These are phyloP conservation scores for Zoysia japonica DNA, from an alignment of 176 grass and related monocot species.

Conservation along the genomic window DNA sequence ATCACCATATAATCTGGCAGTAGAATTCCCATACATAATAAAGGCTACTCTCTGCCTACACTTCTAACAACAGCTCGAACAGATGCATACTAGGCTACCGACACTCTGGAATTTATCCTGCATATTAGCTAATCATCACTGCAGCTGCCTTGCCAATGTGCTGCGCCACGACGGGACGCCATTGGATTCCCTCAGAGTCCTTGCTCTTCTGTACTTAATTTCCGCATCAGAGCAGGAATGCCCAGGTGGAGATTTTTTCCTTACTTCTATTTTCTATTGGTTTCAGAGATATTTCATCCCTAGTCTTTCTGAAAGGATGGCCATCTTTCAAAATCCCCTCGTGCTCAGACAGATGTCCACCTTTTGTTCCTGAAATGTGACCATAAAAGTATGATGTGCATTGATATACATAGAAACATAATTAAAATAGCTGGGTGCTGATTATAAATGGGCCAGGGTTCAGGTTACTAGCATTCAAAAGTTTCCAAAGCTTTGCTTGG, in stretches of 20 bases:
- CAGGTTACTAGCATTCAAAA: not conserved
- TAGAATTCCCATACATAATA: constrained; percentile 43
- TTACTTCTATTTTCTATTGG: constrained; percentile 41
- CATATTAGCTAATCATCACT: constrained; percentile 48
- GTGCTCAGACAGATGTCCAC: constrained; percentile 35
- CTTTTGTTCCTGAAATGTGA: constrained; percentile 43
- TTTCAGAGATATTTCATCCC: constrained; percentile 62
- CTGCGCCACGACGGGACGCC: constrained; percentile 68
- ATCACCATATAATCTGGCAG: constrained; percentile 49
- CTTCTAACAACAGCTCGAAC: constrained; percentile 46
- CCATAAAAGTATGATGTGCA: constrained; percentile 15
- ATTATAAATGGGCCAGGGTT: constrained; percentile 4
- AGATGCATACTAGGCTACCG: constrained; percentile 41
- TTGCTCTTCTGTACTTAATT: constrained; percentile 87
- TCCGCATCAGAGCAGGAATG: constrained; percentile 92
- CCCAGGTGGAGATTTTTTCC: constrained; percentile 61
- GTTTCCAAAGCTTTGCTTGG: not conserved
- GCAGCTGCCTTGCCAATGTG: constrained; percentile 60
- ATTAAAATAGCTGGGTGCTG: constrained; percentile 1
- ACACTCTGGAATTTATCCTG: constrained; percentile 52
- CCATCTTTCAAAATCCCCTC: constrained; percentile 33
- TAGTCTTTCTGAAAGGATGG: constrained; percentile 57
- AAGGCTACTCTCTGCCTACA: constrained; percentile 42
- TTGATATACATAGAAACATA: constrained; percentile 14
- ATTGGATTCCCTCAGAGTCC: constrained; percentile 92